Conservation (phyloP, 148 eudicot species). For the Nyssa sinensis region DNA sequence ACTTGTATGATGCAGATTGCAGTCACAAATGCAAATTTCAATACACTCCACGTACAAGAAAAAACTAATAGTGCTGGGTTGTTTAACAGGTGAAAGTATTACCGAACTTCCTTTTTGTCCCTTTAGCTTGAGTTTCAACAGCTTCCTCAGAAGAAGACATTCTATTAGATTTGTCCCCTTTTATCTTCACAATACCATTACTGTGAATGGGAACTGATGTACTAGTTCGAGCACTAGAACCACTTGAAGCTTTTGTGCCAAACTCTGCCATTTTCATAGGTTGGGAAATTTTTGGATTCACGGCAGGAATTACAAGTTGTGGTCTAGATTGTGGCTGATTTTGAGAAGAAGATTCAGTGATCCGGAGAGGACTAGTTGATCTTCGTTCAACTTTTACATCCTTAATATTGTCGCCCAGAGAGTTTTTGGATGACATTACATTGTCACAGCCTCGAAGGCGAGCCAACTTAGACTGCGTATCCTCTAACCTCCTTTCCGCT, state of each 20-base stretch:
- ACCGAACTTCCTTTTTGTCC: slow-evolving; percentile 79
- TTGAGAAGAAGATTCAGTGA: slow-evolving; percentile 30
- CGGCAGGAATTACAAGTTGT: slow-evolving; percentile 53
- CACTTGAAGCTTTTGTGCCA: slow-evolving; percentile 29
- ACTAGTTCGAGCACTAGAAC: slow-evolving; percentile 28
- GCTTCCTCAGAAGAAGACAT: slow-evolving; percentile 37
- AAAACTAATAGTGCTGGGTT: too few species aligned
- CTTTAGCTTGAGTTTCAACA: slow-evolving; percentile 40
- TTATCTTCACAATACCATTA: slow-evolving; percentile 32
- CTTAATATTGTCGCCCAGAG: slow-evolving; percentile 26
- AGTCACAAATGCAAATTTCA: too few species aligned
- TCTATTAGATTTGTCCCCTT: slow-evolving; percentile 39
- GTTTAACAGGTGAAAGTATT: slow-evolving; percentile 19
- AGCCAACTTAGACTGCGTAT: slow-evolving; percentile 61
- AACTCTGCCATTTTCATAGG: slow-evolving; percentile 32
- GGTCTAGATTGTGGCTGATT: slow-evolving; percentile 48
- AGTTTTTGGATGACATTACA: slow-evolving; percentile 25
- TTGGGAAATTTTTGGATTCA: slow-evolving; percentile 35
- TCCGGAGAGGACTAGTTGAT: slow-evolving; percentile 46
- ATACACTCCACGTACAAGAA: neutral
- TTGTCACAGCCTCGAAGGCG: slow-evolving; percentile 48
- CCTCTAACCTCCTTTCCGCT: slow-evolving; percentile 64
- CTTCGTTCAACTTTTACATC: slow-evolving; percentile 39
- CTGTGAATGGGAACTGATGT: slow-evolving; percentile 23
- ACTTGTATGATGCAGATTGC: too few species aligned